Evolutionary conservation across 192 early-diverging fungal genomes (phyloP).

Genomic region (Borealophlyctis nickersoniae): DNA sequence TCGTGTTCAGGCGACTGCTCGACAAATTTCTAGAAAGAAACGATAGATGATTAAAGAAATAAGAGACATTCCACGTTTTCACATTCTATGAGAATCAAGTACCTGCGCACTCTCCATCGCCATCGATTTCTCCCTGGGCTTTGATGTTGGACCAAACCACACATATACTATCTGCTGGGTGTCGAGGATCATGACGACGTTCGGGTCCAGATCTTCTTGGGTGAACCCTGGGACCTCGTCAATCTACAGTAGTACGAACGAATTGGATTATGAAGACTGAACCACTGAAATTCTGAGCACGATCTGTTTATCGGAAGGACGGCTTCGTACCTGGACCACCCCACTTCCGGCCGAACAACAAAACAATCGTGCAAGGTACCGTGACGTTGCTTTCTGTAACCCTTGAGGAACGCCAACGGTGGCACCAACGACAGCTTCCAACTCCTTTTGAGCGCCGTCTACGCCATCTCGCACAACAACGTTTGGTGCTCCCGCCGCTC

Average conservation of each 20-base stretch:
- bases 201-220: slow-evolving; percentile 32
- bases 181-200: slow-evolving; percentile 29
- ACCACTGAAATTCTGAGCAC: background rate
- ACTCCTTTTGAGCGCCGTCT: background rate
- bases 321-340: slow-evolving; percentile 12
- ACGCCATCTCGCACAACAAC: background rate
- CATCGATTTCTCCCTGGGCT: slow-evolving; percentile 24
- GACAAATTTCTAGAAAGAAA: background rate
- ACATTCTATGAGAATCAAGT: slow-evolving; percentile 1
- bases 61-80: slow-evolving; percentile 4
- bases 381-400: background rate
- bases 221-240: slow-evolving; percentile 19
- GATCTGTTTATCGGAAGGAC: background rate
- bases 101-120: slow-evolving; percentile 16
- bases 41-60: background rate
- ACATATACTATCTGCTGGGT: slow-evolving; percentile 19
- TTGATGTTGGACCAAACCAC: slow-evolving; percentile 26
- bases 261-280: background rate
- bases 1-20: background rate
- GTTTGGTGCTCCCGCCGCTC: background rate
- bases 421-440: background rate
- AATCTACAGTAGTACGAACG: slow-evolving; percentile 1
- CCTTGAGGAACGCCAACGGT: background rate
- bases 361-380: slow-evolving; percentile 9
- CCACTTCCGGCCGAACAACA: slow-evolving; percentile 10